A percentile compares a stretch with the other conserved stretches of the same genome.
Conservation (phyloP, 2,329 filamentous ascomycete genomes). For the Tetracladium maxilliforme region DNA sequence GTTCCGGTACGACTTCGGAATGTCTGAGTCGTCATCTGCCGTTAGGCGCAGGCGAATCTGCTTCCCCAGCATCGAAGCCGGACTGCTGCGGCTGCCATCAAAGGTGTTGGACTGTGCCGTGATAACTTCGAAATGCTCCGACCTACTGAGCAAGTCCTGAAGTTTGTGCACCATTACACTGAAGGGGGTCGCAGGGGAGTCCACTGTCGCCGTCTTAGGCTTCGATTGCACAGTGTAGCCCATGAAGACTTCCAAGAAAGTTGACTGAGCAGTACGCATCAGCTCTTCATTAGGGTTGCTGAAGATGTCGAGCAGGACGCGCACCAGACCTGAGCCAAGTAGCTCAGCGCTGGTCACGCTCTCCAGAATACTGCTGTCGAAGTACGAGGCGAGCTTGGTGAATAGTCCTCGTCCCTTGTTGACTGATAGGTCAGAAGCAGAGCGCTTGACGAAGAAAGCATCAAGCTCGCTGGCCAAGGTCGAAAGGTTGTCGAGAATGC, state of each 20-base stretch:
- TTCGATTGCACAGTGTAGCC: constrained; percentile 48
- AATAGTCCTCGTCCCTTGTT: constrained; percentile 55
- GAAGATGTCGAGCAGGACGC: constrained; percentile 70
- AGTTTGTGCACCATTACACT: constrained; percentile 86
- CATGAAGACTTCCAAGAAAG: constrained; percentile 92
- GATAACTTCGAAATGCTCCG: constrained; percentile 94
- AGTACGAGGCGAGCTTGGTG: constrained; percentile 62
- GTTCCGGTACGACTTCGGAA: constrained; percentile 74
- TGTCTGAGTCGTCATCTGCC: constrained; percentile 81
- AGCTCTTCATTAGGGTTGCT: constrained; percentile 50
- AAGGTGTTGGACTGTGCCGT: constrained; percentile 89
- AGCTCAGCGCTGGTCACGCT: constrained; percentile 94
- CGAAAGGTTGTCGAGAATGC: constrained; percentile 62
- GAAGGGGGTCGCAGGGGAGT: constrained; percentile 70
- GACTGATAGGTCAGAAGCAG: too few species aligned
- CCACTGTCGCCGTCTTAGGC: constrained; percentile 44
- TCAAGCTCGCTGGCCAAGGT: constrained; percentile 58
- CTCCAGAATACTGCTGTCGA: constrained; percentile 76
- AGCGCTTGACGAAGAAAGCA: constrained; percentile 48
- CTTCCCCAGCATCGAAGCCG: constrained; percentile 91
- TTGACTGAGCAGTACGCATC: constrained; percentile 55
- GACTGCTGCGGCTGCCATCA: constrained; percentile 79
- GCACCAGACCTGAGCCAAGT: constrained; percentile 78
- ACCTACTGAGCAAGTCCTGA: constrained; percentile 88
- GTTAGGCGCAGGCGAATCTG: constrained; percentile 81